These are phyloP conservation scores for Dactylonectria macrodidyma DNA, from an alignment of 2,329 filamentous ascomycete genomes.

Conservation along the genomic window DNA sequence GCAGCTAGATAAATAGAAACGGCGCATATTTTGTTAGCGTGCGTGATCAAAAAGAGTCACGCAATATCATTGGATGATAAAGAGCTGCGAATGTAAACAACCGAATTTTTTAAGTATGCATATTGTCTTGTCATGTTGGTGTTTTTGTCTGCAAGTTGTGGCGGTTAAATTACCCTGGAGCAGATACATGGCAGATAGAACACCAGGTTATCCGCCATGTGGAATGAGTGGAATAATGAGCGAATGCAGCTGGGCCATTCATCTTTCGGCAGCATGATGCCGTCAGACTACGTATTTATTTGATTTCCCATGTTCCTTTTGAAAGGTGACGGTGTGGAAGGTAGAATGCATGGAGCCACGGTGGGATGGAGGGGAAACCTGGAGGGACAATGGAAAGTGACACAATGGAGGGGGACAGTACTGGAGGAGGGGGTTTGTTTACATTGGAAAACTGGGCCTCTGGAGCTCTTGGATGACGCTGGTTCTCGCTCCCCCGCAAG, in stretches of 20 bases:
- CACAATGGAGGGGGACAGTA: background rate
- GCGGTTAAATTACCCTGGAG: background rate
- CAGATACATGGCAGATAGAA: background rate
- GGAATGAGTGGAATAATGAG: background rate
- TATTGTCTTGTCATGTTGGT: background rate
- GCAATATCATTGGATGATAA: background rate
- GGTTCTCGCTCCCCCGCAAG: background rate
- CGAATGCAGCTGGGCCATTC: background rate
- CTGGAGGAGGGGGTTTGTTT: constrained; percentile 23
- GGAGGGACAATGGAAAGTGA: background rate
- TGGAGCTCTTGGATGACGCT: background rate
- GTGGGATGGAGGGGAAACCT: background rate
- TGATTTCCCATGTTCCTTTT: background rate
- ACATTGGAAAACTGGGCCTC: background rate
- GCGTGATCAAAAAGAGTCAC: background rate
- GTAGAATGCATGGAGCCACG: background rate
- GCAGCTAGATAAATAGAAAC: no score
- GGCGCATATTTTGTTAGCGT: background rate
- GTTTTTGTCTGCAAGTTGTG: background rate
- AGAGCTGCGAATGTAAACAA: background rate
- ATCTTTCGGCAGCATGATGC: background rate
- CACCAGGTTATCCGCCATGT: background rate
- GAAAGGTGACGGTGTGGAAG: background rate
- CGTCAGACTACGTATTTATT: background rate
- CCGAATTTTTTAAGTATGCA: background rate